phyloP scores from a whole-genome alignment of 139 green algal species.

The Limnomonas spitsbergensis region DNA sequence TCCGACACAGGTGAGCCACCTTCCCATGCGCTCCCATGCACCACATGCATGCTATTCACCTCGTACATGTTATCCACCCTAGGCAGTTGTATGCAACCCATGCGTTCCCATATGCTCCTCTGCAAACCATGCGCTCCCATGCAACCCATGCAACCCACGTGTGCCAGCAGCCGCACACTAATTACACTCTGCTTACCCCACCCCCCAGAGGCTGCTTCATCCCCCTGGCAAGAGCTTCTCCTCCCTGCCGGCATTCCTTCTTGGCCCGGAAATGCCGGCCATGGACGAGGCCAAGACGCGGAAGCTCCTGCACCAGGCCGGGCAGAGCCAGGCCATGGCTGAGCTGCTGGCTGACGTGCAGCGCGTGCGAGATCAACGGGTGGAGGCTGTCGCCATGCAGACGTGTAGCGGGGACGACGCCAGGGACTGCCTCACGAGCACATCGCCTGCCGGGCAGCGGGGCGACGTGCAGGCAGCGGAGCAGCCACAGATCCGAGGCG shows the following conservation, averaged over 20 bases:
- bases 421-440: too few species aligned
- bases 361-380: not conserved
- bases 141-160: too few species aligned
- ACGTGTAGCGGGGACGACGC: too few species aligned
- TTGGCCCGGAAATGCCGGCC: not conserved
- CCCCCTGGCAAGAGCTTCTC: not conserved
- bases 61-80: not conserved
- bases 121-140: too few species aligned
- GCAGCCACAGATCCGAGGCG: too few species aligned
- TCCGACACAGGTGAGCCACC: not conserved
- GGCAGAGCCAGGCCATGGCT: not conserved
- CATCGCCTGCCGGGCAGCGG: too few species aligned
- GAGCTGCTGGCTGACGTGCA: not conserved
- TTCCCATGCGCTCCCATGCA: not conserved
- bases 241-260: not conserved
- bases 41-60: not conserved
- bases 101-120: too few species aligned
- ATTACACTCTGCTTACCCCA: too few species aligned
- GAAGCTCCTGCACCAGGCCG: not conserved
- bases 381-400: too few species aligned
- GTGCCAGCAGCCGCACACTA: too few species aligned
- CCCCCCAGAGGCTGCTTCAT: not conserved
- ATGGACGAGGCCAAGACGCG: not conserved
- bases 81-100: not conserved
- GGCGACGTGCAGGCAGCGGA: too few species aligned